phyloP scores from a whole-genome alignment of 192 early-diverging fungal genomes.

The Dimargaris cristalligena region DNA sequence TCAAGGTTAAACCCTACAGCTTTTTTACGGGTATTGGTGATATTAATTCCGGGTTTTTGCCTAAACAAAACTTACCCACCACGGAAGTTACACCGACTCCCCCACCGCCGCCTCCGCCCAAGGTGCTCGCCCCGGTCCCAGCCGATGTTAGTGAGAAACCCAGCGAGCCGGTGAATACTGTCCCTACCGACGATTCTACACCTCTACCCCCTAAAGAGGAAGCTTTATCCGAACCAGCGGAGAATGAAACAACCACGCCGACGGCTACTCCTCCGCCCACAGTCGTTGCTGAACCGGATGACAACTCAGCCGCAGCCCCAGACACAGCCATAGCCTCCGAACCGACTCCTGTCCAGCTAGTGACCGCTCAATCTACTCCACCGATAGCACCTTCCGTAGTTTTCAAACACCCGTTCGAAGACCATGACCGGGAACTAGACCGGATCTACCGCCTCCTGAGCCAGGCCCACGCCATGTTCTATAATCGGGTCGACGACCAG shows the following conservation, averaged over 20 bases:
- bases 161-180: conserved; percentile 14
- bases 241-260: neutral
- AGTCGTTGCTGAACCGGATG: conserved; percentile 12
- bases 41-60: conserved; percentile 66
- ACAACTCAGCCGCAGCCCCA: conserved; percentile 6
- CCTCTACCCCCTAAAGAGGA: neutral
- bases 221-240: neutral
- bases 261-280: conserved; percentile 10
- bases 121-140: neutral
- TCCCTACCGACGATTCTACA: conserved; percentile 14
- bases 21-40: conserved; percentile 93
- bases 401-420: conserved; percentile 18
- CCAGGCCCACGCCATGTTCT: conserved; percentile 53
- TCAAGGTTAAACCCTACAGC: conserved; percentile 76
- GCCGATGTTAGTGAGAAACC: conserved; percentile 7
- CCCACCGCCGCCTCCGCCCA: no score
- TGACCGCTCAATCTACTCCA: neutral
- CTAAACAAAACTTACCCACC: conserved; percentile 19
- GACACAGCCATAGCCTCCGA: conserved; percentile 13
- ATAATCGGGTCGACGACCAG: conserved; percentile 23
- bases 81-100: no score
- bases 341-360: conserved; percentile 13
- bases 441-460: conserved; percentile 38
- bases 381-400: conserved; percentile 23
- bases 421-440: conserved; percentile 40